These are phyloP conservation scores for Euphrasia arctica DNA, from an alignment of 305 asterid genomes.

Conservation along the genomic window DNA sequence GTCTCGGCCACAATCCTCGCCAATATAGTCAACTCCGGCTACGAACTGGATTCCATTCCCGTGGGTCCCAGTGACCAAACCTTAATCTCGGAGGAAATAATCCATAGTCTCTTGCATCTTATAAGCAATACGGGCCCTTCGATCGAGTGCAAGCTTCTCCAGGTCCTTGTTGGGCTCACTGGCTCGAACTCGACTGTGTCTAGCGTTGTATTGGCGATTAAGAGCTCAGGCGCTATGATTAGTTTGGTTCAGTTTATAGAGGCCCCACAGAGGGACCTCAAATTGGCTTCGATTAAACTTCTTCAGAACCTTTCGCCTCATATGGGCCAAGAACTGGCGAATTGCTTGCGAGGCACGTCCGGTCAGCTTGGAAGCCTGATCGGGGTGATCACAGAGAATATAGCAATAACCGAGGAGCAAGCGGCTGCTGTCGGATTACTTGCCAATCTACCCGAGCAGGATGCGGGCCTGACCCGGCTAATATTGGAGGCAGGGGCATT, in stretches of 20 bases:
- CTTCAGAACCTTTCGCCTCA: slow-evolving; percentile 78
- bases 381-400: slow-evolving; percentile 58
- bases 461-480: slow-evolving; percentile 66
- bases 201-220: slow-evolving; percentile 71
- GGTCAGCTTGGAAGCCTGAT: slow-evolving; percentile 80
- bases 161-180: slow-evolving; percentile 91
- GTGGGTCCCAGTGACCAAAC: slow-evolving; percentile 84
- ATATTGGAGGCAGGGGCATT: slow-evolving; percentile 77
- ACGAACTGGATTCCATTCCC: slow-evolving; percentile 60
- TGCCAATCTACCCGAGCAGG: slow-evolving; percentile 89
- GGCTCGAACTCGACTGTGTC: slow-evolving; percentile 51
- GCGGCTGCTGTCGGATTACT: slow-evolving; percentile 82
- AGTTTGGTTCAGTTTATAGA: slow-evolving; percentile 94
- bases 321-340: slow-evolving; percentile 84
- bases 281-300: slow-evolving; percentile 78
- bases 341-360: slow-evolving; percentile 66
- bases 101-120: slow-evolving; percentile 76
- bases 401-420: slow-evolving; percentile 84
- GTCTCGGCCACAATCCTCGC: slow-evolving; percentile 90
- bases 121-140: slow-evolving; percentile 96
- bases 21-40: slow-evolving; percentile 78
- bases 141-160: slow-evolving; percentile 87
- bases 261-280: slow-evolving; percentile 79
- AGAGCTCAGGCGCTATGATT: slow-evolving; percentile 81
- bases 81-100: slow-evolving; percentile 73